Conservation (phyloP, 306 rosid species). For the Canavalia ensiformis region DNA sequence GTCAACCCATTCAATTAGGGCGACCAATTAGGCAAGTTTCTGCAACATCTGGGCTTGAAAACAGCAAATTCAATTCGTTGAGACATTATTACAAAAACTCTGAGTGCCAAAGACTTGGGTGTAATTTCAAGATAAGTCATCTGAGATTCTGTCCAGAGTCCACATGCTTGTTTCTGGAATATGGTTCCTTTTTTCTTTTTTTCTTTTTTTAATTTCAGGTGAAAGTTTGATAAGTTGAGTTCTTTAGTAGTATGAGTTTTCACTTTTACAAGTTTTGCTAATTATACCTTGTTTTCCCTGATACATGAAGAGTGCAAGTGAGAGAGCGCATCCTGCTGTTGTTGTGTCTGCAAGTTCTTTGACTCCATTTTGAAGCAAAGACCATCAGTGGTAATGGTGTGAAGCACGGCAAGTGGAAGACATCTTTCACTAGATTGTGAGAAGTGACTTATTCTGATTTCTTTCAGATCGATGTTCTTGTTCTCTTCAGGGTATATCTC, state of each 20-base stretch:
- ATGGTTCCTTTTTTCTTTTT: neutral
- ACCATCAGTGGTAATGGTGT: slow-evolving; percentile 70
- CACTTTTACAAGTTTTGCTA: slow-evolving; percentile 50
- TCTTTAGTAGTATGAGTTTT: neutral
- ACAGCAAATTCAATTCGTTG: slow-evolving; percentile 30
- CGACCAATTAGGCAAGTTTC: slow-evolving; percentile 28
- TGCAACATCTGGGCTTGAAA: slow-evolving; percentile 7
- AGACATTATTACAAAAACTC: slow-evolving; percentile 41
- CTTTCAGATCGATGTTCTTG: slow-evolving; percentile 69
- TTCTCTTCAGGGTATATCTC: slow-evolving; percentile 72
- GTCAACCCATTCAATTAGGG: neutral
- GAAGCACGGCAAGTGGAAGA: slow-evolving; percentile 95
- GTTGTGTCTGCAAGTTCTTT: slow-evolving; percentile 52
- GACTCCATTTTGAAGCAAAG: slow-evolving; percentile 95
- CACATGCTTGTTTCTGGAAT: slow-evolving; percentile 30
- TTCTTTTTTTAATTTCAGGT: neutral
- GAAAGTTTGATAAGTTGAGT: neutral
- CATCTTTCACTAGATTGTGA: slow-evolving; percentile 92
- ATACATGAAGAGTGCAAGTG: slow-evolving; percentile 90
- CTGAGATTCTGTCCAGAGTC: slow-evolving; percentile 61
- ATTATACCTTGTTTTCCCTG: slow-evolving; percentile 88
- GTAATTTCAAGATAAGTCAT: slow-evolving; percentile 31
- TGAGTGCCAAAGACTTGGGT: neutral
- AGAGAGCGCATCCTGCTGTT: slow-evolving; percentile 64
- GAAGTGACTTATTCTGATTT: slow-evolving; percentile 83